These are phyloP conservation scores for Quercus robur DNA, from an alignment of 306 rosid genomes.

Conservation along the genomic window DNA sequence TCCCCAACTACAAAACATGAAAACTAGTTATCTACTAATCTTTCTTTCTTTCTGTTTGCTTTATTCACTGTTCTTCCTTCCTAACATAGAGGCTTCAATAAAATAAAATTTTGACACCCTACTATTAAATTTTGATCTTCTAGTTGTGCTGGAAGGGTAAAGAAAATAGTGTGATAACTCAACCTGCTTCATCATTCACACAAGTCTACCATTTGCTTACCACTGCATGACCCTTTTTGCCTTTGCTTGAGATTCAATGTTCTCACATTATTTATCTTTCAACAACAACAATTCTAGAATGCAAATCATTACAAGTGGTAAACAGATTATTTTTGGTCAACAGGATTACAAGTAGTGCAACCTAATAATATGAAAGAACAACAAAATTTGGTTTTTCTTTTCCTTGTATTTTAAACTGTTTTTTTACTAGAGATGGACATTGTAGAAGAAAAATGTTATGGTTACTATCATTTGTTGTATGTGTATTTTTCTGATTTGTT, in stretches of 20 bases:
- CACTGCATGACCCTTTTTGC: no score
- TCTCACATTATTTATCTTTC: not conserved
- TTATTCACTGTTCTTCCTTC: not conserved
- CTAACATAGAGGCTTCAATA: not conserved
- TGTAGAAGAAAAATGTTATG: not conserved
- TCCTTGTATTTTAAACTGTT: not conserved
- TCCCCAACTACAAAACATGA: not conserved
- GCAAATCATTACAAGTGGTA: not conserved
- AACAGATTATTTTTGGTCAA: not conserved
- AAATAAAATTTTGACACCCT: not conserved
- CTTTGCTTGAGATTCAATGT: no score
- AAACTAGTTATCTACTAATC: not conserved
- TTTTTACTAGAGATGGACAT: not conserved
- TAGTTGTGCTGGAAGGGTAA: not conserved
- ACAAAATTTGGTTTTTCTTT: not conserved
- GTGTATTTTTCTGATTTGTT: conserved; percentile 10
- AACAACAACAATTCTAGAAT: not conserved
- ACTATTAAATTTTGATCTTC: not conserved
- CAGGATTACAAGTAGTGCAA: not conserved
- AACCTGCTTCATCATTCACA: no score
- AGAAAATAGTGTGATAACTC: no score
- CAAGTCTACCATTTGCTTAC: no score
- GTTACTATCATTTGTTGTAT: not conserved
- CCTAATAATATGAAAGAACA: not conserved
- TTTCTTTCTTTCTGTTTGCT: not conserved